These are phyloP conservation scores for Cladophialophora immunda DNA, from an alignment of 2,329 filamentous ascomycete genomes.

Conservation along the genomic window DNA sequence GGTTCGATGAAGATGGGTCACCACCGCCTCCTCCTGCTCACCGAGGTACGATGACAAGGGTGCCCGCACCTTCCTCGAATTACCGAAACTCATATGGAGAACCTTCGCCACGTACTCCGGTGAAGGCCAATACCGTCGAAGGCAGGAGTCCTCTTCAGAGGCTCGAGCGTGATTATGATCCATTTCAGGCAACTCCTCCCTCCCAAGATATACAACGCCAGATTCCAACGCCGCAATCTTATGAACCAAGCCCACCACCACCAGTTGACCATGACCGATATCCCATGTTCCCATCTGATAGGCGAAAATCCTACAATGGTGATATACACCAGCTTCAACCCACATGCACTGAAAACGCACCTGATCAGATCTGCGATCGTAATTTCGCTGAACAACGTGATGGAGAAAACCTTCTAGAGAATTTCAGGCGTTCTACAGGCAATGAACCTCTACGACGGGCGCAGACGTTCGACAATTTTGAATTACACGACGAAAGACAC, in stretches of 20 bases:
- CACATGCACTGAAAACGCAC: conserved; percentile 11
- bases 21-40: conserved; percentile 48
- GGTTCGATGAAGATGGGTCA: conserved; percentile 41
- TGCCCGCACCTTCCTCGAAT: background rate
- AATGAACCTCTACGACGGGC: conserved; percentile 29
- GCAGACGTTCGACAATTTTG: conserved; percentile 34
- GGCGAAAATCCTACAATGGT: conserved; percentile 19
- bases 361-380: conserved; percentile 12
- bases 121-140: conserved; percentile 34
- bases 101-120: conserved; percentile 28
- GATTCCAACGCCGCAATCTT: conserved; percentile 10
- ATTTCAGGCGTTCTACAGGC: conserved; percentile 25
- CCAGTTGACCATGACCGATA: conserved; percentile 21
- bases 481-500: conserved; percentile 33
- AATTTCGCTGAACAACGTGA: conserved; percentile 3
- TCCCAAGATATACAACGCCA: conserved; percentile 20
- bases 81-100: conserved; percentile 34
- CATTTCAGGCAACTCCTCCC: conserved; percentile 33
- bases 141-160: conserved; percentile 40
- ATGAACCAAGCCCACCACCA: background rate
- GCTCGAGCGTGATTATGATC: conserved; percentile 39
- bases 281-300: conserved; percentile 9
- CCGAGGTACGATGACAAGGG: conserved; percentile 34
- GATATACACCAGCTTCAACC: conserved; percentile 19
- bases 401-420: conserved; percentile 19